Evolutionary conservation across 257 asterid species (phyloP), one percentile per base, ranked within the genome.

Genomic region (Ilex asprella): DNA sequence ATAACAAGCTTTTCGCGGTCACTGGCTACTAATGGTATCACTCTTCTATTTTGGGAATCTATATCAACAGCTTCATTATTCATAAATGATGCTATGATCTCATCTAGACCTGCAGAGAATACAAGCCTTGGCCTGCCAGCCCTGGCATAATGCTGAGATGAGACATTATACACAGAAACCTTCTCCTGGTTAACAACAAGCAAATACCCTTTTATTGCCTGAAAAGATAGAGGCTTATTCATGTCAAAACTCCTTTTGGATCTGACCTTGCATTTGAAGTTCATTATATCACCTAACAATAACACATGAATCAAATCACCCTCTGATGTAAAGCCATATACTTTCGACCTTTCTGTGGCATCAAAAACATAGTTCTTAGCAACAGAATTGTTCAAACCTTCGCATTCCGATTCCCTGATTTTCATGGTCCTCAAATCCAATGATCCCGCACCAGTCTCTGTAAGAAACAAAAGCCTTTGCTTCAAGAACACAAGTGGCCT

Each of bases 391-490:
- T 93, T 87, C 68, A 89, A 56, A 2, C 96, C 97, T 73, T 93
- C 99, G n/a, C 99, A 93, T 6, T 75, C 84, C 2, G 94, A 73
- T 60, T 90, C 97, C 78, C 84, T 85, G 32, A 93, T 68, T 69
- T 75, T 93, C 97, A 89, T 89, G 56, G 95, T 83, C 78, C 97
- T 83, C 75, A 93, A 80, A 78, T 93, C 99, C 78, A 93, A 76
- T 0, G 97, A 89, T 35, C 99, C 99, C 0, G 99, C 97, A 29
- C 99, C 99, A 2, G 84, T 76, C 16, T 87, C 96, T 0, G 97
- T 87, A 9, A 93, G 87, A 76, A 89, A 93, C 84, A 93, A 46
- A 59, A 93, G 97, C 73, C 97, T 73, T 67, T 93, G 99, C 81
- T 85, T 93, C 78, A 85, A 79, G 87, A 93, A 93, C 0, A 86